Evolutionary conservation across 371 early-diverging fungal genomes (phyloP).

Genomic region (Rhizopus sp.): DNA sequence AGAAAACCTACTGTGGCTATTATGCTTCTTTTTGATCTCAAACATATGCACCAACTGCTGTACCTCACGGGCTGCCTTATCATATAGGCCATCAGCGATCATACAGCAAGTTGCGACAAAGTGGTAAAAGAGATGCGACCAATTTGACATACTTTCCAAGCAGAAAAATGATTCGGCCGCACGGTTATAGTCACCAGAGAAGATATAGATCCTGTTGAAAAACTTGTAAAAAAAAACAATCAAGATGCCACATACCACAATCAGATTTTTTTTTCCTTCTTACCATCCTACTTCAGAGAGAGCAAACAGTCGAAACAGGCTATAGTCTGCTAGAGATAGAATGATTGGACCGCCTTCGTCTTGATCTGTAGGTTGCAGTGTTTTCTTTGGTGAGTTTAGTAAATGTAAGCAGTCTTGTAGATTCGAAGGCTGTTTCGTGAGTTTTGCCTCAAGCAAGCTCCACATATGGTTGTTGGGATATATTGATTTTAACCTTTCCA

Average conservation of each 20-base stretch:
- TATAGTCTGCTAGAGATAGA: slow-evolving; percentile 19
- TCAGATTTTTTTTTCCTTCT: background rate
- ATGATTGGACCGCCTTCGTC: background rate
- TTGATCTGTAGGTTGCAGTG: background rate
- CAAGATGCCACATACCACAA: background rate
- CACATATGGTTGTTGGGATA: slow-evolving; percentile 25
- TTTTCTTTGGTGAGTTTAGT: background rate
- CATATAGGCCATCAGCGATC: slow-evolving; percentile 26
- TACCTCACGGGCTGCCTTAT: slow-evolving; percentile 32
- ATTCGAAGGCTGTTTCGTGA: slow-evolving; percentile 15
- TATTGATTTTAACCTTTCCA: slow-evolving; percentile 18
- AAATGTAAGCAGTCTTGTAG: background rate
- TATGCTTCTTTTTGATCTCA: slow-evolving; percentile 12
- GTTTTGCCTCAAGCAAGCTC: slow-evolving; percentile 25
- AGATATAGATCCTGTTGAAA: slow-evolving; percentile 27
- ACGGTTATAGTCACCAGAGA: slow-evolving; percentile 26
- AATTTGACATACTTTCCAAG: slow-evolving; percentile 30
- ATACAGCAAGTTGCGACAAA: slow-evolving; percentile 40
- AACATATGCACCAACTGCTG: slow-evolving; percentile 24
- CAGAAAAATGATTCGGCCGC: slow-evolving; percentile 38
- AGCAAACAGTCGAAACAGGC: slow-evolving; percentile 17
- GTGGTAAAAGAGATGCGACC: slow-evolving; percentile 39
- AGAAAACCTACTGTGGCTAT: slow-evolving; percentile 10
- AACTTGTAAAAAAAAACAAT: background rate
- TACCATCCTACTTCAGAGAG: slow-evolving; percentile 37